Evolutionary conservation across 192 early-diverging fungal species (phyloP), one percentile per base, ranked within the genome.

Genomic region (Kappamyces sp.): DNA sequence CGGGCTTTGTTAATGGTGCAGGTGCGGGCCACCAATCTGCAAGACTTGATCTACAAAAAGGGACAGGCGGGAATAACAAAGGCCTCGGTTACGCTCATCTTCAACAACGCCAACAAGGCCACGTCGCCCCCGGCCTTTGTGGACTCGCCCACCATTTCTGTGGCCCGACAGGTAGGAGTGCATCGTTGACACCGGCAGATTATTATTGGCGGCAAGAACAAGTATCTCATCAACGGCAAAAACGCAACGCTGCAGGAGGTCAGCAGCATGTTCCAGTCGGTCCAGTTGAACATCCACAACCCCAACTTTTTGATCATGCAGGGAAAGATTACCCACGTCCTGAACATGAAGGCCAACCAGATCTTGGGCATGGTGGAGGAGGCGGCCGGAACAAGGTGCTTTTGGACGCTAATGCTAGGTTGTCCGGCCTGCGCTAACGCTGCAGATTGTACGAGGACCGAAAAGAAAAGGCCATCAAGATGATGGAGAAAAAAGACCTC

Each of bases 271-370:
- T 93, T 98, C 46, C 94, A 99, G 60, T 96, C 94, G 9, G 94
- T 99, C 3, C 90, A 92, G 66, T 87, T 99, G 33, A 98, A 95
- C 70, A 90, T 99, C 73, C 95, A 99, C 77, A 96, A 99, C 64
- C 96, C 96, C 11, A 93, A 99, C 68, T 99, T 99, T 68, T 67
- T 99, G 51, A 99, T 99, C 59, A 96, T 96, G 94, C 96, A 99
- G 74, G 96, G 94, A 38, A 73, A 84, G 48, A 98, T 99, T 59
- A 99, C 94, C n/a, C 91, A 98, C 60, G 94, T 99, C 6, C 79
- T 99, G n/a, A 98, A 96, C 66, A 99, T 99, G 96, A 94, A 96
- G 61, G 91, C 96, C 0, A 77, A 82, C 6, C 93, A 99, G 65
- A 93, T 97, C 36, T 73, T 99, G 22, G 83, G 88, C 12, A 98